phyloP scores from a whole-genome alignment of 228 moss, liverwort and hornwort genomes.

The Sphagnum fallax region DNA sequence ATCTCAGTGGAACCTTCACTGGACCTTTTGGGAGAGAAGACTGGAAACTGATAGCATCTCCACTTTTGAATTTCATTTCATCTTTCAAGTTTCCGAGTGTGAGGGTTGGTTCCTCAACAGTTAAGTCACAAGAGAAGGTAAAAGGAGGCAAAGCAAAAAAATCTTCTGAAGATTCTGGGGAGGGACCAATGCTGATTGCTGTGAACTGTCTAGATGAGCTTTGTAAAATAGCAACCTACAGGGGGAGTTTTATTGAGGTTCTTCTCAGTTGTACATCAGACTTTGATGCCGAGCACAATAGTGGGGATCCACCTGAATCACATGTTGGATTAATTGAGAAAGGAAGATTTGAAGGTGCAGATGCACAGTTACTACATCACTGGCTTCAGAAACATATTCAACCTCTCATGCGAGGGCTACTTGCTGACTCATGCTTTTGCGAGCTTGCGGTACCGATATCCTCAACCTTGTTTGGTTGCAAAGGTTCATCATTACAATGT shows the following conservation, averaged over 20 bases:
- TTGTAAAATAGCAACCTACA: constrained; percentile 44
- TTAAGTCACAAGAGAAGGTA: constrained; percentile 50
- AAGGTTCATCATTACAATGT: not conserved
- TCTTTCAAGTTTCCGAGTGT: constrained; percentile 26
- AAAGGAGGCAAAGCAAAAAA: constrained; percentile 53
- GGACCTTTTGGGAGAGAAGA: constrained; percentile 7
- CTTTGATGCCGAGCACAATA: constrained; percentile 26
- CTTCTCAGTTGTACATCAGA: constrained; percentile 45
- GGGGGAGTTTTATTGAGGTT: constrained; percentile 43
- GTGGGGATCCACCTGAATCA: constrained; percentile 30
- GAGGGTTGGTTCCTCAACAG: constrained; percentile 23
- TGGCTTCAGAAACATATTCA: constrained; percentile 45
- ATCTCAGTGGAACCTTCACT: constrained; percentile 15
- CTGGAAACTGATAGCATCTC: constrained; percentile 59
- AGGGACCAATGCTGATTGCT: constrained; percentile 49
- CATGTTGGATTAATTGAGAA: constrained; percentile 17
- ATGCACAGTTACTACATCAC: constrained; percentile 53
- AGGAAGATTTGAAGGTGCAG: constrained; percentile 30
- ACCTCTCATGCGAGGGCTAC: constrained; percentile 52
- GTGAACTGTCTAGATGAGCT: constrained; percentile 73
- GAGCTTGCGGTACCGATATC: constrained; percentile 52
- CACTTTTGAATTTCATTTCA: constrained; percentile 50
- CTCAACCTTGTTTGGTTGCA: not conserved
- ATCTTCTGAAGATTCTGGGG: constrained; percentile 32
- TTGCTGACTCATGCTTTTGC: constrained; percentile 26